These are phyloP conservation scores for Botrytis fragariae DNA, from an alignment of 2,329 filamentous ascomycete genomes.

Conservation along the genomic window DNA sequence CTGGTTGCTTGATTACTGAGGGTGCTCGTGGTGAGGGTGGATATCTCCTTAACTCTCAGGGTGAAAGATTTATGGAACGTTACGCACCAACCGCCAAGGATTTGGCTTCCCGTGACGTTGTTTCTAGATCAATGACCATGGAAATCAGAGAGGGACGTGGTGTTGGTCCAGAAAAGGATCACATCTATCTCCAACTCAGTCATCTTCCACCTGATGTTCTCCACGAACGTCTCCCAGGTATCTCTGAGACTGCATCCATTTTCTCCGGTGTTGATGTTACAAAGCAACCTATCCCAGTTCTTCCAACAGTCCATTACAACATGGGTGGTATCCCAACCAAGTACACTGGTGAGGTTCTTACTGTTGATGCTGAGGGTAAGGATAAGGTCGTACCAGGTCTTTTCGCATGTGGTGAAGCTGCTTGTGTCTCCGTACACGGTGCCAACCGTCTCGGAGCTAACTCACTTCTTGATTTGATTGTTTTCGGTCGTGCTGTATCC, in stretches of 20 bases:
- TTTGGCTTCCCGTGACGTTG: conserved; percentile 48
- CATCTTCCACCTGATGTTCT: conserved; percentile 48
- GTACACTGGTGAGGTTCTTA: conserved; percentile 47
- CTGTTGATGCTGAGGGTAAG: conserved; percentile 40
- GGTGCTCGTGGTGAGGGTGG: conserved; percentile 50
- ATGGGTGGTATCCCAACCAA: conserved; percentile 52
- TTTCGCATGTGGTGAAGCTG: conserved; percentile 49
- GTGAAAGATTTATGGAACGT: conserved; percentile 51
- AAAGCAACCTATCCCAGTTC: conserved; percentile 48
- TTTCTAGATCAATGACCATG: conserved; percentile 48
- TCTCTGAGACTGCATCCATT: conserved; percentile 50
- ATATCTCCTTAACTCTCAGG: conserved; percentile 48
- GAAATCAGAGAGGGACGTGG: conserved; percentile 49
- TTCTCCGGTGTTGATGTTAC: conserved; percentile 50
- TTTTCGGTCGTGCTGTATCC: conserved; percentile 63
- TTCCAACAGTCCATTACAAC: conserved; percentile 52
- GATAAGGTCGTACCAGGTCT: conserved; percentile 46
- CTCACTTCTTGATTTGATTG: conserved; percentile 49
- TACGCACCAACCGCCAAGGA: conserved; percentile 51
- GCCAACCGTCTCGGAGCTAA: conserved; percentile 50
- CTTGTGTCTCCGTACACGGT: conserved; percentile 49
- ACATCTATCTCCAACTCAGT: conserved; percentile 48
- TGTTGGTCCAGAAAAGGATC: conserved; percentile 46
- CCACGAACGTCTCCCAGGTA: conserved; percentile 47
- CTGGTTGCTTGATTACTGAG: conserved; percentile 50